Evolutionary conservation across 345 rosid species (phyloP).

Genomic region (Linum tenue): DNA sequence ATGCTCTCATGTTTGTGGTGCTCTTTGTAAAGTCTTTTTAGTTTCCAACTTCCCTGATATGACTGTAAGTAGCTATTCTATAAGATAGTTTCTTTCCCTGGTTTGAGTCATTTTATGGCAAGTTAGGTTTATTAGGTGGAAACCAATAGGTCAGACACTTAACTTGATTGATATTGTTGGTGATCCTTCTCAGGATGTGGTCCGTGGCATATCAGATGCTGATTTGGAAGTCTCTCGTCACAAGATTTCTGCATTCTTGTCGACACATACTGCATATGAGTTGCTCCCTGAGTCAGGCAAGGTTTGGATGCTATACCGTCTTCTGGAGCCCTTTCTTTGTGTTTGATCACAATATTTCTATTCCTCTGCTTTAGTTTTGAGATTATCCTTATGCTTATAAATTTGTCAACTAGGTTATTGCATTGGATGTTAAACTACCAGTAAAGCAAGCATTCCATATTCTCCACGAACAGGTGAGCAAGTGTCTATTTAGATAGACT

Average conservation of each 20-base stretch:
- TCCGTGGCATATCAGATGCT: slow-evolving; percentile 46
- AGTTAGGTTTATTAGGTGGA: not conserved
- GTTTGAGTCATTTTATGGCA: not conserved
- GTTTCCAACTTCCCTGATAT: not conserved
- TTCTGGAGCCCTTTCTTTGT: slow-evolving; percentile 9
- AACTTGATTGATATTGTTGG: not conserved
- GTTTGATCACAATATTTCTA: slow-evolving; percentile 5
- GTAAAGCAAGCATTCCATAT: slow-evolving; percentile 98
- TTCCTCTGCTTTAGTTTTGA: not conserved
- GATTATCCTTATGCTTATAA: not conserved
- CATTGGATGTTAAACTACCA: slow-evolving; percentile 85
- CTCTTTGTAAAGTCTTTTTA: not conserved
- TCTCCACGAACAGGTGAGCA: slow-evolving; percentile 81
- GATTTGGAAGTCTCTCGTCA: slow-evolving; percentile 72
- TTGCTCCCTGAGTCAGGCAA: slow-evolving; percentile 34
- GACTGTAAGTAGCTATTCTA: not conserved
- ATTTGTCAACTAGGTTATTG: slow-evolving; percentile 52
- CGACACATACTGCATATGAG: slow-evolving; percentile 25
- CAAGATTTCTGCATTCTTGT: slow-evolving; percentile 38
- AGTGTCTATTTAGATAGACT: slow-evolving; percentile 3
- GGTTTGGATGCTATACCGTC: slow-evolving; percentile 24
- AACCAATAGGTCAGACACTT: not conserved
- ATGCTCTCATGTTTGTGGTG: not conserved
- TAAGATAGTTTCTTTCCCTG: not conserved
- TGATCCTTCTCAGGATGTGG: slow-evolving; percentile 25